These are phyloP conservation scores for Thalassiosira mediterranea DNA, from an alignment of 352 stramenopile species.

Conservation along the genomic window DNA sequence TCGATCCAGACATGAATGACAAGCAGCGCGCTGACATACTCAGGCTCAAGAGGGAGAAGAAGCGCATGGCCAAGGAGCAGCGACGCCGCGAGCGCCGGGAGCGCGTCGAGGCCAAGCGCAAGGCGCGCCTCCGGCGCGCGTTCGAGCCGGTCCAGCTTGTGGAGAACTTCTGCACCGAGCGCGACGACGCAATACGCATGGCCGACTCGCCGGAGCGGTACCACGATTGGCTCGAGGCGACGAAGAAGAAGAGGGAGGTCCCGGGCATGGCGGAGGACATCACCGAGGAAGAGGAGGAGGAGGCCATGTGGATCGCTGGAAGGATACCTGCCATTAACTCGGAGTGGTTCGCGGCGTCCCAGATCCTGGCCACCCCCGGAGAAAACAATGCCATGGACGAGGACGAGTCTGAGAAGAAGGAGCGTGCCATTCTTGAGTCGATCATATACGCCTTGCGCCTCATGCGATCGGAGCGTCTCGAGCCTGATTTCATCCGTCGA, in stretches of 20 bases:
- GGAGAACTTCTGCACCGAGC: constrained; percentile 85
- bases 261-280: constrained; percentile 42
- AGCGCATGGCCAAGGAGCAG: constrained; percentile 63
- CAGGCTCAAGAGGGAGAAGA: constrained; percentile 75
- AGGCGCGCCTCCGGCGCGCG: constrained; percentile 68
- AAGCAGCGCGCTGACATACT: constrained; percentile 72
- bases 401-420: constrained; percentile 49
- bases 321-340: constrained; percentile 72
- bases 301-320: constrained; percentile 78
- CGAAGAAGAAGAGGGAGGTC: constrained; percentile 29
- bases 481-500: constrained; percentile 79
- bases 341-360: constrained; percentile 50
- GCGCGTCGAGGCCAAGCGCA: constrained; percentile 66
- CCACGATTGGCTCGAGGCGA: constrained; percentile 71
- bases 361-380: neutral
- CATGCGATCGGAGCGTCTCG: constrained; percentile 80
- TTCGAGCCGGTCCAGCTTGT: constrained; percentile 84
- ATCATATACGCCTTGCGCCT: constrained; percentile 73
- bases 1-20: constrained; percentile 41
- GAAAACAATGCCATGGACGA: constrained; percentile 44
- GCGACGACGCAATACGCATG: constrained; percentile 81
- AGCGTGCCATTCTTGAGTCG: constrained; percentile 65
- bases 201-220: constrained; percentile 76
- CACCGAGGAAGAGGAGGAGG: constrained; percentile 72
- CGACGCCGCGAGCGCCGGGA: constrained; percentile 43